Evolutionary conservation across 371 early-diverging fungal species (phyloP).

Genomic region (Haplosporangium sp.): DNA sequence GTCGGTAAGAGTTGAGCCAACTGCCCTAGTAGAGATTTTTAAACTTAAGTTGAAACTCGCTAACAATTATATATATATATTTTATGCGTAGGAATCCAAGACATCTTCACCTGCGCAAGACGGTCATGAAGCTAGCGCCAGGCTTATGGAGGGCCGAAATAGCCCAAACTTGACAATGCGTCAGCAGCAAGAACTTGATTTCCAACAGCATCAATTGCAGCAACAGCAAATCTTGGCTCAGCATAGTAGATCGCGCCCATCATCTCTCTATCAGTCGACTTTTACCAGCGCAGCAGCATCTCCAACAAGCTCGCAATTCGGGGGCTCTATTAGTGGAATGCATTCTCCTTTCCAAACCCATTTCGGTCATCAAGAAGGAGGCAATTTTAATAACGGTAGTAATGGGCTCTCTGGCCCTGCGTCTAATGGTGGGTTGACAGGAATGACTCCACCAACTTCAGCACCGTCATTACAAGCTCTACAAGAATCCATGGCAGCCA

Average conservation of each 20-base stretch:
- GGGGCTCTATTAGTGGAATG: conserved; percentile 11
- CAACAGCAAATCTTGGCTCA: conserved; percentile 52
- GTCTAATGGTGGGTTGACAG: neutral
- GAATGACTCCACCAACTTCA: conserved; percentile 15
- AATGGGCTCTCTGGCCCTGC: neutral
- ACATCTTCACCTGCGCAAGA: conserved; percentile 36
- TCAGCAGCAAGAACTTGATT: conserved; percentile 46
- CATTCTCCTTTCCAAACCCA: conserved; percentile 30
- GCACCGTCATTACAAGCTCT: conserved; percentile 39
- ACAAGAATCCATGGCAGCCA: conserved; percentile 50
- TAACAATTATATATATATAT: neutral
- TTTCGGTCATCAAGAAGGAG: conserved; percentile 16
- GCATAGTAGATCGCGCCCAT: conserved; percentile 44
- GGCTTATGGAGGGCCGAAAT: conserved; percentile 34
- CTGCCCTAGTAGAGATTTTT: too few relatives aligned
- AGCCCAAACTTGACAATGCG: conserved; percentile 34
- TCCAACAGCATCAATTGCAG: conserved; percentile 48
- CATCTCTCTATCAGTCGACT: conserved; percentile 36
- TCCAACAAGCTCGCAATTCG: conserved; percentile 28
- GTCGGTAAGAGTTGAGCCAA: conserved; percentile 20
- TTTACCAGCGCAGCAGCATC: conserved; percentile 7
- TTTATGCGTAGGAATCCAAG: conserved; percentile 30
- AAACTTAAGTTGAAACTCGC: neutral
- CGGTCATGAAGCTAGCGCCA: conserved; percentile 14
- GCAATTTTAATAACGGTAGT: conserved; percentile 9